Evolutionary conservation across 202 grass and related monocot species (phyloP), one percentile per base, ranked within the genome.

Genomic region (Elaeis oleifera): DNA sequence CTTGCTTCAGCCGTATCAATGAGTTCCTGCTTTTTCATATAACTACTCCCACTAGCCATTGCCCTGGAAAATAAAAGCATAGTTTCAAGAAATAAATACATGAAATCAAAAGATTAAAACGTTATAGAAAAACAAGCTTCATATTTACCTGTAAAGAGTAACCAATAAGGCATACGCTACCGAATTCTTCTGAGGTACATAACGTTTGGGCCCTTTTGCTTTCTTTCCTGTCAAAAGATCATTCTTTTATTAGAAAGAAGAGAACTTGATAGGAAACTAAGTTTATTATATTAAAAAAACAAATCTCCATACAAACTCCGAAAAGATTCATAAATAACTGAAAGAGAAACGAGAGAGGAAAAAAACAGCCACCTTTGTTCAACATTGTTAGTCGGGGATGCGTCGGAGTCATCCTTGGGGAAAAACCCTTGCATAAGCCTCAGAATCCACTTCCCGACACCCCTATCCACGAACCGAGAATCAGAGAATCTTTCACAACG

Each of bases 1-100:
- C 87, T 96, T 49, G 81, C 81, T 81, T 96, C 91, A 39, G 87
- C 68, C 16, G 87, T 79, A 83, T 96, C 84, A 65, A 88, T 91
- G 63, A 96, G 76, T 59, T 96, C 87, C 61, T 89, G 79, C 65
- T 81, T 90, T 70, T 74, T 76, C 91, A 90, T 91, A 76, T 77
- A 78, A 56, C 59, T 60, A 28, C 61, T 80, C 60, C 81, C 84
- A 7, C n/a, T 74, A 17, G 53, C 54, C 68, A 83, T 88, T 76
- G 68, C 73, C 79, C 91, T 96, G 54, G 14, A 54, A 7, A 50
- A 4, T 28, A 71, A 59, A 51, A 64, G 6, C 50, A 55, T 18
- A 68, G 18, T 6, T 14, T 14, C n/a, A 8, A 16, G 1, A 55
- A 55, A 68, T 21, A 13, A 17, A 19, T 32, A 16, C 28, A 5